Evolutionary conservation across 2,329 filamentous ascomycete species (phyloP).

Genomic region (Penicillium glabrum): DNA sequence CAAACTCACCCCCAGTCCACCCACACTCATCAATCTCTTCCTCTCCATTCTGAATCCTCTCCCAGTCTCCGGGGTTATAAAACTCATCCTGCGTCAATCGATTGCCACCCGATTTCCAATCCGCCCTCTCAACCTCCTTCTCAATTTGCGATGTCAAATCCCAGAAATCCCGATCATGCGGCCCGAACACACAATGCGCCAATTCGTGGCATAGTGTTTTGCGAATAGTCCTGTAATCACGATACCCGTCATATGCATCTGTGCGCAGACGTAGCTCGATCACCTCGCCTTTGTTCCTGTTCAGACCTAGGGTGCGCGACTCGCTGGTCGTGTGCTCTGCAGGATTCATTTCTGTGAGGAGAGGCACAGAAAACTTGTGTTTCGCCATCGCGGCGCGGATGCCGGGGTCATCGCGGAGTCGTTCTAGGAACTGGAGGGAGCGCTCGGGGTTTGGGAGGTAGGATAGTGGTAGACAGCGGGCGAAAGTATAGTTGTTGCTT

Average conservation of each 20-base stretch:
- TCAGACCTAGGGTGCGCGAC: conserved; percentile 79
- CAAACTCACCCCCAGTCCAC: conserved; percentile 77
- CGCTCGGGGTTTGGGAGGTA: conserved; percentile 75
- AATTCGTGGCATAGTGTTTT: conserved; percentile 94
- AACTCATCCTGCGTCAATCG: conserved; percentile 61
- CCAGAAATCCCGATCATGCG: conserved; percentile 89
- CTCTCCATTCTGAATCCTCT: conserved; percentile 50
- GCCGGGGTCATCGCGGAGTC: conserved; percentile 78
- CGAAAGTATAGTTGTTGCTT: conserved; percentile 79
- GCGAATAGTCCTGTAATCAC: conserved; percentile 88
- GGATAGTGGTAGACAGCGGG: conserved; percentile 69
- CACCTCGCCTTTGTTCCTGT: conserved; percentile 82
- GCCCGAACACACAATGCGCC: conserved; percentile 82
- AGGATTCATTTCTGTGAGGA: conserved; percentile 96
- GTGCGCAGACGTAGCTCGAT: conserved; percentile 91
- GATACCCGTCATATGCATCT: conserved; percentile 89
- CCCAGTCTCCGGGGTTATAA: conserved; percentile 59
- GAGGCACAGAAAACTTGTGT: conserved; percentile 78
- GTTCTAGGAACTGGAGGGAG: conserved; percentile 69
- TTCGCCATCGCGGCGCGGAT: conserved; percentile 80
- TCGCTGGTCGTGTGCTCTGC: conserved; percentile 78
- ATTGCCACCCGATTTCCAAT: conserved; percentile 73
- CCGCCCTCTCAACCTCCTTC: conserved; percentile 74
- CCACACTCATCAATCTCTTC: conserved; percentile 67
- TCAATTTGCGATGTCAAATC: conserved; percentile 84